Evolutionary conservation across 1,284 basidiomycete genomes (phyloP).

Genomic region (Violaceomyces palustris): DNA sequence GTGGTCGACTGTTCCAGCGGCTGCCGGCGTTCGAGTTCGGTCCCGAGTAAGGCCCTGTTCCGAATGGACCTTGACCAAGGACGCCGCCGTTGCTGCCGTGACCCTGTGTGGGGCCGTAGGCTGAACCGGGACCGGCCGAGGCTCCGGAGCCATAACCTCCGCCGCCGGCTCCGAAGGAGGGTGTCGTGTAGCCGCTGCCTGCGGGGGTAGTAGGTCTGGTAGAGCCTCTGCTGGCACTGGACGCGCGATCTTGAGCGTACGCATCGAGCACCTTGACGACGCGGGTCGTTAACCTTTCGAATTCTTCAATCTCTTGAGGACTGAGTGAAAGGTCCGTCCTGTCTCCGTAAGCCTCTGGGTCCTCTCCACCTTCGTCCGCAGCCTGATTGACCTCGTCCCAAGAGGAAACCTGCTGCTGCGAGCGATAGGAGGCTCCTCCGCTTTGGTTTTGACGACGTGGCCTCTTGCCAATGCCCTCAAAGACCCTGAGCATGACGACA

Average conservation of each 20-base stretch:
- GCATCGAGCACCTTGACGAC: conserved; percentile 42
- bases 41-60: too few species aligned
- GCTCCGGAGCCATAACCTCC: too few species aligned
- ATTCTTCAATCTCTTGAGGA: conserved; percentile 41
- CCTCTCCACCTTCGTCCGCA: conserved; percentile 11
- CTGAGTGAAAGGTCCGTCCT: conserved; percentile 31
- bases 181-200: too few species aligned
- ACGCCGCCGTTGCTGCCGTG: too few species aligned
- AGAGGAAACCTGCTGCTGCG: neutral
- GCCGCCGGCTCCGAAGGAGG: too few species aligned
- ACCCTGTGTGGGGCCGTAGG: too few species aligned
- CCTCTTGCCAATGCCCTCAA: conserved; percentile 63
- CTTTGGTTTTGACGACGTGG: neutral
- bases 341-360: conserved; percentile 17
- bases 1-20: conserved; percentile 24
- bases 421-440: too few species aligned
- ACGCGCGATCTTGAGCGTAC: conserved; percentile 25
- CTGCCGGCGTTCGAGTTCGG: conserved; percentile 23
- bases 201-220: conserved; percentile 21
- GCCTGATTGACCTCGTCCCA: conserved; percentile 3
- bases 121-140: too few species aligned
- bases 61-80: too few species aligned
- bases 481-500: conserved; percentile 79
- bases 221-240: conserved; percentile 12
- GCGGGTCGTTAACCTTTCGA: conserved; percentile 35